These are phyloP conservation scores for Pythium aquatile DNA, from an alignment of 352 stramenopile species.

Conservation along the genomic window DNA sequence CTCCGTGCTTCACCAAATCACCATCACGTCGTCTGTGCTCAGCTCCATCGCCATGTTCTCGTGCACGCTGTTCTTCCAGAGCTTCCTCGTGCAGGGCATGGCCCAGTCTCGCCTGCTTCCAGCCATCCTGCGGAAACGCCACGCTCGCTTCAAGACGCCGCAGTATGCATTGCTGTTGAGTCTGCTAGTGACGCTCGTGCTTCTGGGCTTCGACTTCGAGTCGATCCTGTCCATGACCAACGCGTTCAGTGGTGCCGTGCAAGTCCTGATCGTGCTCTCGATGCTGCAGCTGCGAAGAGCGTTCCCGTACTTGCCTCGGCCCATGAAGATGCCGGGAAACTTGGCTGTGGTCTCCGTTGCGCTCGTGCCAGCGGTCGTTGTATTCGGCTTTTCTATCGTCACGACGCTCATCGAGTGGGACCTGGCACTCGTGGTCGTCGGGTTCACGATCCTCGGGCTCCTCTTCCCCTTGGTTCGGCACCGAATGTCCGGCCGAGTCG, in stretches of 20 bases:
- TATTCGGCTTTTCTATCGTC: conserved; percentile 6
- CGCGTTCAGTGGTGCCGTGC: conserved; percentile 61
- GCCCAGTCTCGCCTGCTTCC: conserved; percentile 67
- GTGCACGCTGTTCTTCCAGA: conserved; percentile 80
- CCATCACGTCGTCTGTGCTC: conserved; percentile 6
- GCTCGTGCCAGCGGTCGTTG: not conserved
- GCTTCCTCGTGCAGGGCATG: conserved; percentile 61
- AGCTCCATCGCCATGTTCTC: conserved; percentile 68
- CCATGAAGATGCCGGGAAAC: conserved; percentile 25
- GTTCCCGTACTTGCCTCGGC: conserved; percentile 38
- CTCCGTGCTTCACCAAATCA: conserved; percentile 51
- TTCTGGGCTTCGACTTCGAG: conserved; percentile 37
- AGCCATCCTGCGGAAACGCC: conserved; percentile 54
- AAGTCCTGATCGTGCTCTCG: conserved; percentile 77
- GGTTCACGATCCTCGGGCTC: conserved; percentile 12
- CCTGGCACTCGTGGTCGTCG: conserved; percentile 6
- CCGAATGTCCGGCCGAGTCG: not conserved
- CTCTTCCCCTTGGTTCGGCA: conserved; percentile 7
- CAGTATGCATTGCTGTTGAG: conserved; percentile 15
- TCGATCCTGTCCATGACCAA: conserved; percentile 73
- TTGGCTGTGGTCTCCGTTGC: not conserved
- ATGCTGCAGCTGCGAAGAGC: conserved; percentile 77
- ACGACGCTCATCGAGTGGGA: conserved; percentile 9
- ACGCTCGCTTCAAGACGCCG: conserved; percentile 16
- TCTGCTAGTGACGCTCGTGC: conserved; percentile 5